Evolutionary conservation across 148 eudicot species (phyloP), one percentile per base, ranked within the genome.

Genomic region (Nepenthes mirabilis): DNA sequence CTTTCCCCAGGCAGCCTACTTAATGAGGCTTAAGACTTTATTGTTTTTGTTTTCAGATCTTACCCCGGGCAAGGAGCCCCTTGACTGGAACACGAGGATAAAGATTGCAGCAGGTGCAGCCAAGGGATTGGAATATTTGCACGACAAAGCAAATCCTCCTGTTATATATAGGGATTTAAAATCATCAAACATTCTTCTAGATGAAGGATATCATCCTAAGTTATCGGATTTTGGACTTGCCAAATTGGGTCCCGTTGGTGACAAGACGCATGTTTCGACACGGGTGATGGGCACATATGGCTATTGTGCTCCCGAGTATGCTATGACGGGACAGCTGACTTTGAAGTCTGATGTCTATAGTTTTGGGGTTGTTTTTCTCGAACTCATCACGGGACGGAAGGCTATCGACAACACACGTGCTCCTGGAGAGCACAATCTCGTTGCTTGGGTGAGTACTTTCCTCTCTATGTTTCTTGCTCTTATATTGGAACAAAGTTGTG

Each of bases 51-150:
- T 9, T 11, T 33, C 9, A 93, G 99, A 93, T 69, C 68, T 81
- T 64, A 83, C 87, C 34, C 91, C 87, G 0, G 80, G 82, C 63
- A 89, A 89, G 71, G 91, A 89, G 78, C 87, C 99, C 55, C 71
- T 89, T 61, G 99, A 93, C 77, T 93, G 99, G 99, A 93, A 86
- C 65, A 89, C 90, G 10, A 82, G 99, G 71, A 93, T 93, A 97
- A 93, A 93, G 84, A 89, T 93, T 55, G 99, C 99, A n/a, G 99
- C 97, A 6, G 99, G 97, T 68, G 97, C 99, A 66, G 99, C 99
- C 6, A 93, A 86, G 72, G 99, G 99, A 9, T 67, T 93, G 58
- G 97, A 93, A 62, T 93, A 93, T 76, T 73, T 93, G 74, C 99
- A 93, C 67, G 99, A 93, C 70, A 79, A 84, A 73, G 97, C 97